phyloP scores from a whole-genome alignment of 2,329 filamentous ascomycete genomes.

The Lachnellula hyalina region DNA sequence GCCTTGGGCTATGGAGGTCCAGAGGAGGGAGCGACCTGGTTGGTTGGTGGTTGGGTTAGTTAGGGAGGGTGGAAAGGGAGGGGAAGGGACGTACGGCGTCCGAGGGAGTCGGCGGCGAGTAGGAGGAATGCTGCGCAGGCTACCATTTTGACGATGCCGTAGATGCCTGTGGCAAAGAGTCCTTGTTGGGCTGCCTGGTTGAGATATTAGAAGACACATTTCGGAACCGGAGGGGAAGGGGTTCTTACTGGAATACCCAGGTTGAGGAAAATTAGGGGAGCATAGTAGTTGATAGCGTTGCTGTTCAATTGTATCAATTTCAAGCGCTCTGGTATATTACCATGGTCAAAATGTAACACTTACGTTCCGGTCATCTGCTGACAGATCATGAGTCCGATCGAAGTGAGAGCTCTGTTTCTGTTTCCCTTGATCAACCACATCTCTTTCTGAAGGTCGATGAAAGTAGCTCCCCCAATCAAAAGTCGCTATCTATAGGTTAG shows the following conservation, averaged over 20 bases:
- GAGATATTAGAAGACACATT: not conserved
- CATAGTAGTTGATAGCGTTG: constrained; percentile 47
- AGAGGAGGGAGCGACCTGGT: constrained; percentile 44
- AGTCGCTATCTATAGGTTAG: constrained; percentile 19
- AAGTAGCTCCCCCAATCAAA: constrained; percentile 42
- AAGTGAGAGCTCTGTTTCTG: constrained; percentile 59
- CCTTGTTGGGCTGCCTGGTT: constrained; percentile 44
- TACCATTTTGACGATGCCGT: constrained; percentile 65
- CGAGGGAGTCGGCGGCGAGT: constrained; percentile 64
- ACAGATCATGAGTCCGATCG: constrained; percentile 59
- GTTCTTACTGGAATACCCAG: constrained; percentile 49
- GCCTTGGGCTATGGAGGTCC: constrained; percentile 59
- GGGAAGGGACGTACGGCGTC: constrained; percentile 42
- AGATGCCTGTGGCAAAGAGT: constrained; percentile 69
- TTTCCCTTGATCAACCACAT: constrained; percentile 55
- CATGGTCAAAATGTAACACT: not conserved
- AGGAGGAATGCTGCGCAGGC: constrained; percentile 60
- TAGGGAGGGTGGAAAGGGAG: not conserved
- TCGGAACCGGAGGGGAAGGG: not conserved
- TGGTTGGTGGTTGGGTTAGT: not conserved
- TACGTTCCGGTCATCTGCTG: constrained; percentile 61
- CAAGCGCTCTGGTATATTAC: too few species aligned
- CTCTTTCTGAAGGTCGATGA: constrained; percentile 52
- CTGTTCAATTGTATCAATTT: constrained; percentile 29
- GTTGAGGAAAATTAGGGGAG: constrained; percentile 62